phyloP scores from a whole-genome alignment of 495 filamentous ascomycete species.

The Penicillium salamii region DNA sequence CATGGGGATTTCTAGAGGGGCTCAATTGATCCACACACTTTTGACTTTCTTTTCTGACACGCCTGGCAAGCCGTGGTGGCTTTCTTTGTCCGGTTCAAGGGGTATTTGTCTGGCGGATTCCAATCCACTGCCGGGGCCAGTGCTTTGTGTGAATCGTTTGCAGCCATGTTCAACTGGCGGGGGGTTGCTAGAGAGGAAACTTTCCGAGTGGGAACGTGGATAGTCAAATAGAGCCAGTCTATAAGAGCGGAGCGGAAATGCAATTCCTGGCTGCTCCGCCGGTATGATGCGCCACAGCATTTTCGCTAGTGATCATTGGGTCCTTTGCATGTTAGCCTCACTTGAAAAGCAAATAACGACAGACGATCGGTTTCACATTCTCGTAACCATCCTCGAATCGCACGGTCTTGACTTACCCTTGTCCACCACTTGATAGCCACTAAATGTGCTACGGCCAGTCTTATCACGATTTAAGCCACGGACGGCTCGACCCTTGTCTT shows the following conservation, averaged over 20 bases:
- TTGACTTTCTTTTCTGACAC: conserved; percentile 7
- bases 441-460: background rate
- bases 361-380: background rate
- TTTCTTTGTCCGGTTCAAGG: background rate
- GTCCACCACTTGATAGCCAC: background rate
- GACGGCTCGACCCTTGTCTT: background rate
- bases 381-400: background rate
- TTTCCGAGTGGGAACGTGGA: no score
- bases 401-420: no score
- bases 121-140: background rate
- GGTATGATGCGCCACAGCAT: background rate
- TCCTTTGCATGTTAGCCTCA: background rate
- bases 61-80: conserved; percentile 7
- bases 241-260: background rate
- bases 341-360: background rate
- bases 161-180: background rate
- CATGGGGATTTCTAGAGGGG: background rate
- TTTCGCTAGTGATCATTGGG: background rate
- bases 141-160: background rate
- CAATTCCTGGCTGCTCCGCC: background rate
- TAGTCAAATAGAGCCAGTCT: background rate
- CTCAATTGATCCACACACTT: background rate
- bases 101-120: background rate
- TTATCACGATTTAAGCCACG: background rate
- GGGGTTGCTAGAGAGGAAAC: background rate